Base-by-base conservation (phyloP, 139 green algal species). In the Chlamydomonas asymmetrica region DNA sequence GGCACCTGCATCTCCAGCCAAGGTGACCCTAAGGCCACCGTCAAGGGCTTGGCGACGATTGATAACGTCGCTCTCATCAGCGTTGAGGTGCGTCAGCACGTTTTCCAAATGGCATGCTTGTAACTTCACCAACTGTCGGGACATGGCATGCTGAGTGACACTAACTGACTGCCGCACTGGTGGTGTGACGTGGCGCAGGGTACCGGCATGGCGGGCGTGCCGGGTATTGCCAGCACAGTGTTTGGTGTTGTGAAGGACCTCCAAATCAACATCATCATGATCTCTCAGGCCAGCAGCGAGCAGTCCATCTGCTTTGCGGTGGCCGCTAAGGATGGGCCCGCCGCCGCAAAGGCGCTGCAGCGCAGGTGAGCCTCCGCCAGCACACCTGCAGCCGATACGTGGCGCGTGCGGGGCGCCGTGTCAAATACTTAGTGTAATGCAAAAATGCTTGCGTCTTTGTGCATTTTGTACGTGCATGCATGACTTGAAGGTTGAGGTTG, bases 11-110 rank as follows among this genome's bases (percentile, higher is more conserved):
- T 88, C 40, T 63, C 54, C 67, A 56, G 80, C 75, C 27, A n/a
- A n/a, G n/a, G n/a, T n/a, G n/a, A n/a, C n/a, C 35, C 75, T 78
- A 80, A 84, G 50, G 52, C 61, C 37, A 85, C 82, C 6, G 85
- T 99, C n/a, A 99, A 98, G 86, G 95, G 95, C 64, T 98, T 99
- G 84, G 93, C 95, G 37, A 98, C 95, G 76, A 98, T 99, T 57
- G 95, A 99, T 73, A 80, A 96, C 66, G 90, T 98, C 8, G 85
- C 86, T 6, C 86, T 99, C 34, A 94, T 99, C 82, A 98, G 95
- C 71, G 92, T 99, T 35, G 95, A 98, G 82, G 91, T 91, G 45
- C 27, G 74, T 52, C 3, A 35, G 39, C 40, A 71, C 25, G 62
- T 16, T 54, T 39, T 72, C 38, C 8, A 20, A 34, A 23, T 16